Percentiles rank a stretch among this genome's conserved stretches.
phyloP scores from a whole-genome alignment of 192 early-diverging fungal genomes.

The Coemansia sp. region DNA sequence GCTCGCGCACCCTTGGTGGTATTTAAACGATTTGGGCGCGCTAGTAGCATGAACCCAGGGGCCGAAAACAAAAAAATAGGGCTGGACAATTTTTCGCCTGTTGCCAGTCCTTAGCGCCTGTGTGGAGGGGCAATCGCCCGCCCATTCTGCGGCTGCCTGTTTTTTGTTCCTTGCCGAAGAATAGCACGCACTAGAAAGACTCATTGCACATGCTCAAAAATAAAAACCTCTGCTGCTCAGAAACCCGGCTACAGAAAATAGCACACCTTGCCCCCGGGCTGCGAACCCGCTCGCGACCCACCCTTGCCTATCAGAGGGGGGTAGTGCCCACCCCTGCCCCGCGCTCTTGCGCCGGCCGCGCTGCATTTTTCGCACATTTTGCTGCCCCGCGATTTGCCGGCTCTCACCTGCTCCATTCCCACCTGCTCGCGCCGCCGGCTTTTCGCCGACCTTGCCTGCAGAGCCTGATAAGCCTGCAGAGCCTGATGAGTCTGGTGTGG shows the following conservation, averaged over 20 bases:
- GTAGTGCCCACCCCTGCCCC: slow-evolving; percentile 1
- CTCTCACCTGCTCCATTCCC: background rate
- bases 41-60: background rate
- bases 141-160: slow-evolving; percentile 4
- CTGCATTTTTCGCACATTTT: slow-evolving; percentile 9
- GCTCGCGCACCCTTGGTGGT: slow-evolving; percentile 1
- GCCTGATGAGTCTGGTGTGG: no score
- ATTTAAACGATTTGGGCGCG: slow-evolving; percentile 3
- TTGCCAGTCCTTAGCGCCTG: slow-evolving; percentile 2
- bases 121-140: background rate
- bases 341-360: background rate
- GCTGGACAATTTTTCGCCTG: slow-evolving; percentile 12
- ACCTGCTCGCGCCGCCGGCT: background rate
- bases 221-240: background rate
- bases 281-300: background rate
- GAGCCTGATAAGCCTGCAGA: background rate
- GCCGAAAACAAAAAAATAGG: slow-evolving; percentile 3
- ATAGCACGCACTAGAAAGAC: background rate
- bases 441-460: no score
- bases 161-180: slow-evolving; percentile 8
- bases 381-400: background rate
- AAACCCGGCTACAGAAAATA: slow-evolving; percentile 6
- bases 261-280: background rate
- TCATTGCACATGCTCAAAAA: slow-evolving; percentile 2
- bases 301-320: background rate